Base-by-base conservation (phyloP, 1,139 yeast species). In the Trichomonascaceae sp. region DNA sequence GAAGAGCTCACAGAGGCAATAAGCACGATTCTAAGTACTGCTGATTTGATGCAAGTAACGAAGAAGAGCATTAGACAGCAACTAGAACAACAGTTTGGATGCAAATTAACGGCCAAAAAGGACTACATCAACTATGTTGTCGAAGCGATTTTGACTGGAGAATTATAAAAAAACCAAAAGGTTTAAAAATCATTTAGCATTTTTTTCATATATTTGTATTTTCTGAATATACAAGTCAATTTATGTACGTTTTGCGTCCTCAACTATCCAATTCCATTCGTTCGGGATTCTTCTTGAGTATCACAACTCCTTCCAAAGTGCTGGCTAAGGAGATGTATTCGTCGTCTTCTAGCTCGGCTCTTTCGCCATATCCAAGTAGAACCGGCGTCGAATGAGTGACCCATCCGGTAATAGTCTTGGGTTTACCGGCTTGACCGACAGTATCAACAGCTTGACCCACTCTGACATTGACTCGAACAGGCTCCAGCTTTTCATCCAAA, bases 401-500 rank as follows among this genome's bases (percentile, higher is more conserved):
- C 99, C 99, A 95, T 45, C 99, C 99, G 4, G 99, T 95, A 51
- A 95, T 95, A 24, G 97, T 91, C 76, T 93, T 93, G 45, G 99
- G 99, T 65, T 89, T 89, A 75, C 99, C 99, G 0, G 98, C 99
- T 71, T 91, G 98, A 41, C 99, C 99, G 58, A 95, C 98, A 47
- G 91, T 89, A 70, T 95, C 99, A 48, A 95, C 99, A 4, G 99
- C 98, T 74, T 93, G 97, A 61, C 99, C 99, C 43, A 95, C 98
- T 67, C 99, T 83, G 8, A 93, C 99, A 64, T 90, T 93, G 12
- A 93, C 98, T 76, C 93, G 93, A 61, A 93, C 74, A 38, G 97
- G 97, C 61, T 84, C 78, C 68, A 93, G 81, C 30, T 86, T 82
- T 69, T 91, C 97, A 69, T 91, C 96, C 50, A 95, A 87, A 0